Base-by-base conservation (phyloP, 495 filamentous ascomycete genomes). In the Rhizodiscina lignyota region DNA sequence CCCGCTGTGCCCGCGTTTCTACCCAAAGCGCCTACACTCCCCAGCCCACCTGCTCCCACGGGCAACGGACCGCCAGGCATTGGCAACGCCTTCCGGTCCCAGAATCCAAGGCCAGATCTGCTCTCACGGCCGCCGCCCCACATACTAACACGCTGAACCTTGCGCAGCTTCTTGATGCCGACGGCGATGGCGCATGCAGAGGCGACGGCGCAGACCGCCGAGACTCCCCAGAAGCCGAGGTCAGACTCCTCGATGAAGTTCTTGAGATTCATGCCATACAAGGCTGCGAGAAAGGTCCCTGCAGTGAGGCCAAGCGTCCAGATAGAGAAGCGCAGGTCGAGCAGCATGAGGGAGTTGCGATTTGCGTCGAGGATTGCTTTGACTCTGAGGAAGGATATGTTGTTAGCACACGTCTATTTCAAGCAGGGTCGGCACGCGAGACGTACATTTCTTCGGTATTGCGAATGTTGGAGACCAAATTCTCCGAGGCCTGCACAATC, bases 191-290 rank as follows among this genome's bases (percentile, higher is more conserved):
- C 82, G 5, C 10, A 8, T 4, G 20, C 33, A 5, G 33, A 5
- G 20, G 83, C 40, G 24, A 70, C 69, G 11, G 77, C 79, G 55
- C 89, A 74, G 34, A 77, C 56, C 38, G 56, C 62, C 2, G 74
- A 80, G 41, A 96, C 74, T 29, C 67, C 72, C 19, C 65, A 62
- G 54, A 97, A 94, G 6, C 86, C 89, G 48, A 85, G 64, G 54
- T 83, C 74, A n/a, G 81, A 83, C 55, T 96, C 89, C 61, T 97
- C 89, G 43, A 96, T 77, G 56, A 96, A 97, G 56, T 96, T 96
- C 51, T 93, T 91, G 42, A 97, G 64, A 59, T 97, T 97, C 86
- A 94, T 94, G 45, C 89, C 89, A 63, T 96, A 96, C 10, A 96
- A 74, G n/a, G 83, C 84, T 19, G 89, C 89, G 50, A 93, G 70